Evolutionary conservation across 1,284 basidiomycete species (phyloP).

Genomic region (Crepidotus sp.): DNA sequence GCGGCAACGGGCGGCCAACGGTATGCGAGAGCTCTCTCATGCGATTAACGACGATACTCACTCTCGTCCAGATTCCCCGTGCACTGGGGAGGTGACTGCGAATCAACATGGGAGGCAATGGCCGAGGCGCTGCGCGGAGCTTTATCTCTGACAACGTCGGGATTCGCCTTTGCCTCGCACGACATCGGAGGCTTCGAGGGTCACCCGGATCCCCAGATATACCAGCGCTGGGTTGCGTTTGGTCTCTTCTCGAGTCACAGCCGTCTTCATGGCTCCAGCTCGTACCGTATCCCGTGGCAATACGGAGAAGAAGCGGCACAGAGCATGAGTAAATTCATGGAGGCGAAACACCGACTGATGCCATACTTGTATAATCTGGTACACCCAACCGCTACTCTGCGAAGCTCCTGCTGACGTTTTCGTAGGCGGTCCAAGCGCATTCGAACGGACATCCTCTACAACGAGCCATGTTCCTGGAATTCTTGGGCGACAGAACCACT

Average conservation of each 20-base stretch:
- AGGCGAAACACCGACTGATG: slow-evolving; percentile 66
- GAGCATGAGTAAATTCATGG: slow-evolving; percentile 56
- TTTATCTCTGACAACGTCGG: slow-evolving; percentile 56
- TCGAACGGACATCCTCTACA: slow-evolving; percentile 53
- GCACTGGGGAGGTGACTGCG: slow-evolving; percentile 74
- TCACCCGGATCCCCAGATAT: slow-evolving; percentile 60
- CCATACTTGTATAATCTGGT: slow-evolving; percentile 64
- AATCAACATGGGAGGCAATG: slow-evolving; percentile 73
- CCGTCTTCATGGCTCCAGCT: slow-evolving; percentile 61
- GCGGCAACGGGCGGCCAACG: slow-evolving; percentile 62
- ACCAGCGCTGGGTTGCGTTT: slow-evolving; percentile 71
- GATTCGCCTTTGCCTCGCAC: slow-evolving; percentile 65
- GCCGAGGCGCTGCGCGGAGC: slow-evolving; percentile 63
- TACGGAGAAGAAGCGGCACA: slow-evolving; percentile 64
- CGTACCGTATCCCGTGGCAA: slow-evolving; percentile 70
- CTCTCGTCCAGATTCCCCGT: slow-evolving; percentile 21
- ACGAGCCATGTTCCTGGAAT: slow-evolving; percentile 70
- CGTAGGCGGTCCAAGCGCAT: slow-evolving; percentile 52
- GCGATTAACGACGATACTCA: neutral
- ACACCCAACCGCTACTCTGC: slow-evolving; percentile 4
- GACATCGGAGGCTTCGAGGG: slow-evolving; percentile 76
- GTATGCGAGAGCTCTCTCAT: slow-evolving; percentile 25
- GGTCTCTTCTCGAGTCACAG: slow-evolving; percentile 65
- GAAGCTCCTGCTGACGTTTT: slow-evolving; percentile 3
- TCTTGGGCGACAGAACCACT: slow-evolving; percentile 55